Conservation (phyloP, 2,329 filamentous ascomycete species). For the Furcasterigmium furcatum region DNA sequence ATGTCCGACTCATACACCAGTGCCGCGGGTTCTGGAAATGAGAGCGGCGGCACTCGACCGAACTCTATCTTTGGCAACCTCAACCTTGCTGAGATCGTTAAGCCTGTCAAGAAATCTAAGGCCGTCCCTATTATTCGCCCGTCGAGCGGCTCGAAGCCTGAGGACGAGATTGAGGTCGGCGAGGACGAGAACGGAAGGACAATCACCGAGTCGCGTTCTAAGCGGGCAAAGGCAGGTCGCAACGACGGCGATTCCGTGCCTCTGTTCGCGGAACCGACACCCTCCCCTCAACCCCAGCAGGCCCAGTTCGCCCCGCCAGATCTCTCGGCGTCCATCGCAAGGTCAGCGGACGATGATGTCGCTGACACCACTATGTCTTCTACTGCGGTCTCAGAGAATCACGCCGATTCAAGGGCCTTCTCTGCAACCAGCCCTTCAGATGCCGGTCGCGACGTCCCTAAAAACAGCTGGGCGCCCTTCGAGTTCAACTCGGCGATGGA, state of each 20-base stretch:
- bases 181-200: conserved; percentile 60
- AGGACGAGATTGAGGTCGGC: conserved; percentile 19
- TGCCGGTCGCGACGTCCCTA: conserved; percentile 45
- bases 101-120: conserved; percentile 71
- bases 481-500: conserved; percentile 53
- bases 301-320: conserved; percentile 6
- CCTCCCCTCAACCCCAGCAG: conserved; percentile 20
- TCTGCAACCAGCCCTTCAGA: conserved; percentile 48
- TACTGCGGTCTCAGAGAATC: conserved; percentile 46
- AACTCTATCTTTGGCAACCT: conserved; percentile 67
- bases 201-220: conserved; percentile 65
- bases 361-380: conserved; percentile 53
- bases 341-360: conserved; percentile 36
- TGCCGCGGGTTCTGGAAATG: conserved; percentile 38
- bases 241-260: conserved; percentile 71
- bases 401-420: conserved; percentile 46
- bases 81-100: conserved; percentile 57
- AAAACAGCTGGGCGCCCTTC: conserved; percentile 56
- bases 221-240: conserved; percentile 66
- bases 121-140: conserved; percentile 78
- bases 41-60: conserved; percentile 33
- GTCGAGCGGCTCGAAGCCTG: conserved; percentile 36
- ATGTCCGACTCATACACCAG: conserved; percentile 46
- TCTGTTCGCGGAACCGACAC: conserved; percentile 61
- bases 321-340: conserved; percentile 5